Evolutionary conservation across 1,139 yeast genomes (phyloP).

Genomic region (Blastobotrys arbuscula): DNA sequence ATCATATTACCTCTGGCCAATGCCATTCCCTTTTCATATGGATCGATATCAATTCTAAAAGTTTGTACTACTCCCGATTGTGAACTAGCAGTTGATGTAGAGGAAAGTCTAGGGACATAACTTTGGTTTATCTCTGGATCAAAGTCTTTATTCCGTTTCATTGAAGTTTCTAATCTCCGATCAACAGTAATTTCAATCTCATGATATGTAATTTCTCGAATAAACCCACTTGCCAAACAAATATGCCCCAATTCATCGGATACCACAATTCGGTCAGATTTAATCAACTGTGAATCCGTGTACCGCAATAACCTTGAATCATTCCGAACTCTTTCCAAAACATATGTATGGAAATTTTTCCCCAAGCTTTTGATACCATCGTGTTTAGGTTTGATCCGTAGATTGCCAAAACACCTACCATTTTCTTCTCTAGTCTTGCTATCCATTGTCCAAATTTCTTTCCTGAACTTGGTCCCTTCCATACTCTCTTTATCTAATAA

Average conservation of each 20-base stretch:
- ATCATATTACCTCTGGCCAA: conserved; percentile 71
- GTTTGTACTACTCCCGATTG: background rate
- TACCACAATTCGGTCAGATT: conserved; percentile 46
- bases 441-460: conserved; percentile 65
- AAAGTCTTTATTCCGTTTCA: conserved; percentile 15
- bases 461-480: conserved; percentile 45
- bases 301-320: conserved; percentile 14
- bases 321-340: conserved; percentile 7
- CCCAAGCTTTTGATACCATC: conserved; percentile 11
- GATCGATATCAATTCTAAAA: conserved; percentile 77
- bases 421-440: conserved; percentile 55
- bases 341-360: conserved; percentile 8
- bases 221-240: conserved; percentile 60
- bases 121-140: conserved; percentile 5
- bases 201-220: conserved; percentile 41
- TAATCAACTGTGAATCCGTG: conserved; percentile 23
- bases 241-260: conserved; percentile 81
- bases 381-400: conserved; percentile 16
- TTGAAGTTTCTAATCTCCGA: conserved; percentile 39
- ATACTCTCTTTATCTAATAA: conserved; percentile 73
- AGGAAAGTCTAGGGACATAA: conserved; percentile 2
- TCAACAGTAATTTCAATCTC: conserved; percentile 42
- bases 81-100: background rate
- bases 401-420: conserved; percentile 51
- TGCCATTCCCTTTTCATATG: conserved; percentile 67